Evolutionary conservation across 176 grass and related monocot genomes (phyloP).

Genomic region (Triticum aestivum): DNA sequence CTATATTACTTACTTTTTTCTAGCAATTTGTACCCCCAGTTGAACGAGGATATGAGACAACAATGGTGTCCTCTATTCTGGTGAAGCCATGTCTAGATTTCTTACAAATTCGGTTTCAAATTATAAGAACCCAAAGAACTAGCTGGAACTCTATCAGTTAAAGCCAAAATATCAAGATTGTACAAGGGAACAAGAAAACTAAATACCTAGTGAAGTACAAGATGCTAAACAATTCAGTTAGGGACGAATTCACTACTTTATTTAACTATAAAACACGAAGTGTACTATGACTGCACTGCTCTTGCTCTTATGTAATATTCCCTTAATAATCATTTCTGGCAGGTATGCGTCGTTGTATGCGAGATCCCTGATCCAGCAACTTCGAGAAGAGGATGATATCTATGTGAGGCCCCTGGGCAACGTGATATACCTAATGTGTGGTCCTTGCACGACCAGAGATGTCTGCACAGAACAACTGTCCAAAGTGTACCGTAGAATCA

Average conservation of each 20-base stretch:
- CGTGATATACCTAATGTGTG: conserved; percentile 93
- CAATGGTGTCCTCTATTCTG: background rate
- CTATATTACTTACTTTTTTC: background rate
- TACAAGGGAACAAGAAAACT: background rate
- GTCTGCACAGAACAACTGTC: conserved; percentile 63
- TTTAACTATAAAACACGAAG: background rate
- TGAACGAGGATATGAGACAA: background rate
- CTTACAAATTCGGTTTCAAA: background rate
- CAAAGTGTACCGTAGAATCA: conserved; percentile 57
- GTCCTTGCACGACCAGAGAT: conserved; percentile 69
- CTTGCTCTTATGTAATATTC: background rate
- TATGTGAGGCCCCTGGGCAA: conserved; percentile 82
- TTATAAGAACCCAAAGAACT: background rate
- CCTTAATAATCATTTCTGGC: background rate
- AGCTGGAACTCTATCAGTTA: background rate
- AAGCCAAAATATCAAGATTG: background rate
- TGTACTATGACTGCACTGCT: background rate
- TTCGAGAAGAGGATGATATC: conserved; percentile 77
- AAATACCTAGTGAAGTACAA: background rate
- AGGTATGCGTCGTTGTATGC: conserved; percentile 78
- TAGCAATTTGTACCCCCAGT: background rate
- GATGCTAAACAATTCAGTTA: background rate
- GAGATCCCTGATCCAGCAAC: conserved; percentile 65
- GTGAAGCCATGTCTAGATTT: background rate
- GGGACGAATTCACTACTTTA: background rate